These are phyloP conservation scores for Cynara cardunculus DNA, from an alignment of 129 eudicot genomes.

Conservation along the genomic window DNA sequence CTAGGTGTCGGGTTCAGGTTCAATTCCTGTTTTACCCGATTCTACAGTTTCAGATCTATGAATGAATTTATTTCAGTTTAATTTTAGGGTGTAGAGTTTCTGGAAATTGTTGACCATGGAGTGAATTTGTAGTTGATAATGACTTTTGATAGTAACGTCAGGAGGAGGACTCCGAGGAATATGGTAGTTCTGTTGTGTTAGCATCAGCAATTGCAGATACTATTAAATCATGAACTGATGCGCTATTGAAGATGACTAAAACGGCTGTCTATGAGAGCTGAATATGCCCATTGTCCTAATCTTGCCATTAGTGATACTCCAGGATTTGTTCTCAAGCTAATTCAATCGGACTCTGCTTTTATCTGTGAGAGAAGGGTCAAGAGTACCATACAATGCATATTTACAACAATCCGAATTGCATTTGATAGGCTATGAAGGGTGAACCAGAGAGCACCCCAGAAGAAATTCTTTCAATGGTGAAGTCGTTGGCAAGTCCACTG, in stretches of 20 bases:
- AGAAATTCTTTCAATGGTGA: conserved; percentile 92
- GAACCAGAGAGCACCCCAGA: conserved; percentile 96
- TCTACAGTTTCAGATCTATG: conserved; percentile 28
- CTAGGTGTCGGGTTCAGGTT: conserved; percentile 92
- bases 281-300: conserved; percentile 96
- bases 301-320: conserved; percentile 95
- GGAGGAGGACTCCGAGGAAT: conserved; percentile 96
- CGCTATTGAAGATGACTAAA: conserved; percentile 59
- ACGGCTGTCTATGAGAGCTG: conserved; percentile 94
- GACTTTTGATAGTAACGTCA: conserved; percentile 22
- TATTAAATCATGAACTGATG: conserved; percentile 79
- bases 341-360: background rate
- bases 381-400: background rate
- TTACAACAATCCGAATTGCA: background rate
- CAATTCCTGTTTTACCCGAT: conserved; percentile 59
- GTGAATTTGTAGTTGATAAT: conserved; percentile 4
- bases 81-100: conserved; percentile 1
- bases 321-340: conserved; percentile 92
- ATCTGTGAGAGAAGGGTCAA: background rate
- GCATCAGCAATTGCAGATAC: conserved; percentile 76
- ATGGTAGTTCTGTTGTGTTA: conserved; percentile 62
- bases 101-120: background rate
- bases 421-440: conserved; percentile 84
- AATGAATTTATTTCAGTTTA: background rate
- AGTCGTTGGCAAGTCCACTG: conserved; percentile 88